A percentile compares a stretch with the other conserved stretches of the same genome.
phyloP scores from a whole-genome alignment of 140 eudicot species.

The Senecio squalidus region DNA sequence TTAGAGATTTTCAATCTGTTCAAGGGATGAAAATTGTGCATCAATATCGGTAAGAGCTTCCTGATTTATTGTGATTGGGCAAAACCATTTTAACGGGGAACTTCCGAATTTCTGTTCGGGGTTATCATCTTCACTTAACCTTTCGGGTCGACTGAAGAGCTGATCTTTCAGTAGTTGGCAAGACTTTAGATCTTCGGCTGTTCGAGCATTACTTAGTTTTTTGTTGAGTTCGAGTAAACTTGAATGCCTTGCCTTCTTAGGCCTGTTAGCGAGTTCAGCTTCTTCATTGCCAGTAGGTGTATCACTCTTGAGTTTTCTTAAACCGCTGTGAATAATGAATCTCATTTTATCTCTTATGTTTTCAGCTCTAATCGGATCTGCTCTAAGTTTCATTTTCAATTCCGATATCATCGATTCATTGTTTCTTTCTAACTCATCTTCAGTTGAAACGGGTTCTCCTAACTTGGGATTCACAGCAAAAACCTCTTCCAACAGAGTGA shows the following conservation, averaged over 20 bases:
- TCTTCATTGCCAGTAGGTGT: slow-evolving; percentile 34
- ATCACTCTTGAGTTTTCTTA: slow-evolving; percentile 46
- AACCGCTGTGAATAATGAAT: slow-evolving; percentile 52
- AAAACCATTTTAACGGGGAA: slow-evolving; percentile 37
- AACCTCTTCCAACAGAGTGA: slow-evolving; percentile 56
- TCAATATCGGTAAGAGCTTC: slow-evolving; percentile 36
- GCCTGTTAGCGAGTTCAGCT: slow-evolving; percentile 22
- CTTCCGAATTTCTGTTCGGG: slow-evolving; percentile 12
- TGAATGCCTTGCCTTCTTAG: slow-evolving; percentile 45
- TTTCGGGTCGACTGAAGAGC: slow-evolving; percentile 20
- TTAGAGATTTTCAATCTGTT: slow-evolving; percentile 49
- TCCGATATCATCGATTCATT: slow-evolving; percentile 24
- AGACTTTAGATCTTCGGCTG: slow-evolving; percentile 57
- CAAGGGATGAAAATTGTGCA: slow-evolving; percentile 42
- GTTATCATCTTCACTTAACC: slow-evolving; percentile 8
- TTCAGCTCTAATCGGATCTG: slow-evolving; percentile 58
- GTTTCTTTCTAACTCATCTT: slow-evolving; percentile 21
- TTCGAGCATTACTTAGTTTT: slow-evolving; percentile 61
- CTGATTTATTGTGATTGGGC: slow-evolving; percentile 27
- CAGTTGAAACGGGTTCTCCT: slow-evolving; percentile 30
- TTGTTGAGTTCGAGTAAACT: slow-evolving; percentile 50
- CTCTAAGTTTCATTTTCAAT: slow-evolving; percentile 46
- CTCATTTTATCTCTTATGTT: slow-evolving; percentile 61
- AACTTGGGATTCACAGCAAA: slow-evolving; percentile 38
- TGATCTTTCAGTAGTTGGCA: slow-evolving; percentile 49